These are phyloP conservation scores for Ascosphaera aggregata DNA, from an alignment of 2,329 filamentous ascomycete genomes.

Conservation along the genomic window DNA sequence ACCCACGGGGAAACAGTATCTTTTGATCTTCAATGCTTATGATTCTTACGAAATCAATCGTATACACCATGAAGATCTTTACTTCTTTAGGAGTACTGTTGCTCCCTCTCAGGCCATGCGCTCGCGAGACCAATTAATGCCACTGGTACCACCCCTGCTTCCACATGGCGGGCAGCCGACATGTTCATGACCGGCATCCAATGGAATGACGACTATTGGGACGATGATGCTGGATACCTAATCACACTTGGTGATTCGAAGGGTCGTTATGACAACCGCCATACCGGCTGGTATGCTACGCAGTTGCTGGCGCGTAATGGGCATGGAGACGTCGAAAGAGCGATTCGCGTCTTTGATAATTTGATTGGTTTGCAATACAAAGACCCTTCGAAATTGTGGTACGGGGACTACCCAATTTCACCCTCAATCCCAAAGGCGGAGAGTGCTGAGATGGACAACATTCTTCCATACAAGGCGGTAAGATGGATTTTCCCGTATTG, in stretches of 20 bases:
- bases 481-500: slow-evolving; percentile 30
- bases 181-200: no score
- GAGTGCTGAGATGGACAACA: slow-evolving; percentile 28
- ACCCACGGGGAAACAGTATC: no score
- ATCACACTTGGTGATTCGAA: slow-evolving; percentile 22
- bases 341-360: slow-evolving; percentile 30
- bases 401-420: slow-evolving; percentile 9
- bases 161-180: no score
- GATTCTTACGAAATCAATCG: no score
- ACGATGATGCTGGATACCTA: slow-evolving; percentile 20
- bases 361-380: slow-evolving; percentile 31
- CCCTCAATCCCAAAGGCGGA: slow-evolving; percentile 1
- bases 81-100: no score
- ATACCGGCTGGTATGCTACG: slow-evolving; percentile 34
- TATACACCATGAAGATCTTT: no score
- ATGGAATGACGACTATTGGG: no score
- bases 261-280: slow-evolving; percentile 34
- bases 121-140: no score
- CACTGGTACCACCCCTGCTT: no score
- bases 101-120: no score
- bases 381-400: slow-evolving; percentile 31
- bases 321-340: slow-evolving; percentile 25
- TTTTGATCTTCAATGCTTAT: no score
- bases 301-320: slow-evolving; percentile 33
- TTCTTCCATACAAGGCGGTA: slow-evolving; percentile 32